Base-by-base conservation (phyloP, 1,284 basidiomycete genomes). In the Erythrobasidium hasegawianum region DNA sequence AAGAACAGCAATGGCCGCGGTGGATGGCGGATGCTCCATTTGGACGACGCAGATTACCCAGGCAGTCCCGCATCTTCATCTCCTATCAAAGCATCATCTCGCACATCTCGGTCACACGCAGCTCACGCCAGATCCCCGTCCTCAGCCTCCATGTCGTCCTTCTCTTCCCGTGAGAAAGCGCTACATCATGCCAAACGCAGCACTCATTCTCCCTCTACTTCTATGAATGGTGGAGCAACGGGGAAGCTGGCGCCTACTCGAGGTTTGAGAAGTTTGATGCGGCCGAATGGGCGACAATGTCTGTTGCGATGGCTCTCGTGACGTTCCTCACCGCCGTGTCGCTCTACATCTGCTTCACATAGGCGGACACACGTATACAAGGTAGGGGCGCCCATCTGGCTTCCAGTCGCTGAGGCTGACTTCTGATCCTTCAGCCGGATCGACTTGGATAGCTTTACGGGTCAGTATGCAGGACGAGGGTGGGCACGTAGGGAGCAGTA, bases 11-110 rank as follows among this genome's bases (percentile, higher is more conserved):
- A 50, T 14, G 64, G 64, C 13, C 56, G 57, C 27, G 64, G 64
- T 16, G 64, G 64, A 22, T 67, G 64, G 64, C 59, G 59, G 29
- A 67, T 67, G 64, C 27, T 67, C 10, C 53, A 43, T 39, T 38
- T 33, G 27, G 54, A 41, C 38, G 55, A 65, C 45, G 40, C 41
- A 27, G 16, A 47, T 24, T 20, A 49, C 13, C 39, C 18, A 3
- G 38, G 54, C 2, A 20, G 53, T 56, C 24, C 43, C 9, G 38
- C 54, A 18, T 40, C 61, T 20, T 43, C 39, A 7, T 52, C 50
- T 22, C 50, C 22, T n/a, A 47, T 47, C 43, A 47, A 29, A 26
- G 50, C 20, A 53, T 16, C 50, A 24, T 16, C 14, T 16, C n/a
- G 50, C n/a, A 8, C 20, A 16, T 16, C 14, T 53, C n/a, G 33